Percentiles rank a stretch among this genome's conserved stretches.
phyloP scores from a whole-genome alignment of 495 filamentous ascomycete genomes.

The Penicillium subrubescens region DNA sequence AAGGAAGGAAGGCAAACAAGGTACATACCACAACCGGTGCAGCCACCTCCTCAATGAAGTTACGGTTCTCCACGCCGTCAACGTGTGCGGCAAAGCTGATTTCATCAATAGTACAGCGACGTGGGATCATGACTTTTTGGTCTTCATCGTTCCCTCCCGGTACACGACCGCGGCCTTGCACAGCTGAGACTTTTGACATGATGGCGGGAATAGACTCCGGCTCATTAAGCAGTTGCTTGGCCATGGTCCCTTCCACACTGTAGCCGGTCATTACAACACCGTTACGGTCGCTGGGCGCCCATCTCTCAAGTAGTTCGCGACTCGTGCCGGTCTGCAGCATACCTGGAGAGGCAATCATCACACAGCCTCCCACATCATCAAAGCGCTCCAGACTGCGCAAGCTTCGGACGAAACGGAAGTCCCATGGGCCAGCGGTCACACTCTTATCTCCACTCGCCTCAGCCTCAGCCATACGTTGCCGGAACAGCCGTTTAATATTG shows the following conservation, averaged over 20 bases:
- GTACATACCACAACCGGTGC: conserved; percentile 85
- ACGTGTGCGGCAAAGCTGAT: conserved; percentile 95
- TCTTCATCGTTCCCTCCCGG: conserved; percentile 55
- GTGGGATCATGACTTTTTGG: conserved; percentile 86
- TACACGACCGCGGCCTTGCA: conserved; percentile 56
- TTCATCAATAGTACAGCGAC: conserved; percentile 89
- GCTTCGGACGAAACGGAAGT: conserved; percentile 88
- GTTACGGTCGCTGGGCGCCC: conserved; percentile 94
- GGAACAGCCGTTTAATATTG: conserved; percentile 90
- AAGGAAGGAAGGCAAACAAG: background rate
- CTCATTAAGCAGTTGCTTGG: conserved; percentile 88
- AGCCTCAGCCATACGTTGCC: conserved; percentile 83
- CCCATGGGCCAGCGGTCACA: conserved; percentile 84
- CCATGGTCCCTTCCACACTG: conserved; percentile 98
- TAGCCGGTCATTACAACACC: conserved; percentile 98
- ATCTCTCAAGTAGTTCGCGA: conserved; percentile 86
- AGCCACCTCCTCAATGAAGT: conserved; percentile 90
- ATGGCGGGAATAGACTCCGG: conserved; percentile 90
- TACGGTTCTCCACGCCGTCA: conserved; percentile 90
- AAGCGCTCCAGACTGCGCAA: conserved; percentile 92
- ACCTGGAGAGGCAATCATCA: conserved; percentile 95
- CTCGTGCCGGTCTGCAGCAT: conserved; percentile 97
- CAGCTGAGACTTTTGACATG: conserved; percentile 70
- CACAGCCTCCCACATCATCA: conserved; percentile 92
- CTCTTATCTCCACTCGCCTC: conserved; percentile 74